Conservation (phyloP, 495 filamentous ascomycete species). For the Podospora tetraspora region DNA sequence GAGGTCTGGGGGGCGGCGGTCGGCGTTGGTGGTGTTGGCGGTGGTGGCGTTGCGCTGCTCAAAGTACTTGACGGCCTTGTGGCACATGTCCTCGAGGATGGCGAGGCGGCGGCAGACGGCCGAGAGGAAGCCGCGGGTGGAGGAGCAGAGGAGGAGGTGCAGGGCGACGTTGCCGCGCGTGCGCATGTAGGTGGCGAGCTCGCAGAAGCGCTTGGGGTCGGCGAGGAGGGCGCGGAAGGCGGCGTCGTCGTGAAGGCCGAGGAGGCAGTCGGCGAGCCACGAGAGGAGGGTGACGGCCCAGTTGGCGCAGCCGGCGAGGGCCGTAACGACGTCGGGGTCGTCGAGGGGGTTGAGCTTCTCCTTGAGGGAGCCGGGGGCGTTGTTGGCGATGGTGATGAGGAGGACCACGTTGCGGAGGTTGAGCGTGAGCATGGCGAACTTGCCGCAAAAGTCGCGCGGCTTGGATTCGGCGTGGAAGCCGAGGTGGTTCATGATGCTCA, state of each 20-base stretch:
- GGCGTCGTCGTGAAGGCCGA: slow-evolving; percentile 55
- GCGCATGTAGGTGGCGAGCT: slow-evolving; percentile 42
- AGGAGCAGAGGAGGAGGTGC: slow-evolving; percentile 65
- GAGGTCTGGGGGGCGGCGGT: slow-evolving; percentile 30
- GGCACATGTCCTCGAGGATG: slow-evolving; percentile 41
- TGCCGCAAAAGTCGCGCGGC: slow-evolving; percentile 56
- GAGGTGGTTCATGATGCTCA: slow-evolving; percentile 65
- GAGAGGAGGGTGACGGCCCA: slow-evolving; percentile 67
- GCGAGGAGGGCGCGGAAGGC: slow-evolving; percentile 39
- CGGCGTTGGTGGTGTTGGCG: slow-evolving; percentile 14
- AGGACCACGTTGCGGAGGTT: slow-evolving; percentile 66
- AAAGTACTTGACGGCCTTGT: slow-evolving; percentile 36
- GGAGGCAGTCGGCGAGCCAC: slow-evolving; percentile 63
- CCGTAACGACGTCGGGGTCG: slow-evolving; percentile 57
- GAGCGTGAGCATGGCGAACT: slow-evolving; percentile 67
- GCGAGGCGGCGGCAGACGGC: slow-evolving; percentile 60
- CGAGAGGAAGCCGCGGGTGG: slow-evolving; percentile 64
- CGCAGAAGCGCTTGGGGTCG: slow-evolving; percentile 42
- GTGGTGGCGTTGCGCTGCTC: slow-evolving; percentile 22
- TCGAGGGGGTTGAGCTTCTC: slow-evolving; percentile 51
- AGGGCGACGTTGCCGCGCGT: slow-evolving; percentile 52
- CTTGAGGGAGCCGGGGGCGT: slow-evolving; percentile 34
- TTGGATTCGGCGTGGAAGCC: slow-evolving; percentile 57
- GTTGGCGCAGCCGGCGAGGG: slow-evolving; percentile 50
- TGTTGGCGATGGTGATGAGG: slow-evolving; percentile 57